A percentile compares a stretch with the other conserved stretches of the same genome.
Conservation (phyloP, 2,329 filamentous ascomycete genomes). For the Alternaria gansuensis region DNA sequence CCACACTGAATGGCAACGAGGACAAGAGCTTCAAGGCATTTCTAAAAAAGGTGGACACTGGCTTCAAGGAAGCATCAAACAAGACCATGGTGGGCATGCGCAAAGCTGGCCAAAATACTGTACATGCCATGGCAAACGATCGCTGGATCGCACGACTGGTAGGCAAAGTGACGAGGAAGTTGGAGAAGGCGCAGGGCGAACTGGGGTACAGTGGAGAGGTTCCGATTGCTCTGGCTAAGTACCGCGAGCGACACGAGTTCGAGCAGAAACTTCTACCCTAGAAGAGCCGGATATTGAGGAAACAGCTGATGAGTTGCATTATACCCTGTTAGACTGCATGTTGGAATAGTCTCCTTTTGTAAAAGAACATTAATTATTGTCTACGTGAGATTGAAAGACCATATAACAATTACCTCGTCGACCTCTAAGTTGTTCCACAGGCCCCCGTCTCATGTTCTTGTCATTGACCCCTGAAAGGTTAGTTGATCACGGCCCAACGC, state of each 20-base stretch:
- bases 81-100: constrained; percentile 59
- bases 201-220: constrained; percentile 61
- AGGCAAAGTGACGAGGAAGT: constrained; percentile 60
- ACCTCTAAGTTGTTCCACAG: too few species aligned
- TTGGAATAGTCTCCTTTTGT: neutral
- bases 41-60: constrained; percentile 35
- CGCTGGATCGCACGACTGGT: constrained; percentile 65
- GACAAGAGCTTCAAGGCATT: constrained; percentile 39
- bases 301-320: constrained; percentile 4
- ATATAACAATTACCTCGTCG: neutral
- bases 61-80: constrained; percentile 45
- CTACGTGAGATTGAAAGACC: neutral
- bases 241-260: constrained; percentile 48
- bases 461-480: too few species aligned
- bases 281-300: neutral
- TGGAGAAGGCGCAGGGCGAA: constrained; percentile 61
- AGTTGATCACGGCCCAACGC: too few species aligned
- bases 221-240: constrained; percentile 55
- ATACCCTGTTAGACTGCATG: constrained; percentile 8
- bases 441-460: too few species aligned
- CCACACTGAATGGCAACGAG: constrained; percentile 23
- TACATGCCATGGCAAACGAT: constrained; percentile 60
- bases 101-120: constrained; percentile 56
- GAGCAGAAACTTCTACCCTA: constrained; percentile 49
- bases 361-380: neutral